phyloP scores from a whole-genome alignment of 768 basidiomycete genomes.

The Scleroderma bovista region DNA sequence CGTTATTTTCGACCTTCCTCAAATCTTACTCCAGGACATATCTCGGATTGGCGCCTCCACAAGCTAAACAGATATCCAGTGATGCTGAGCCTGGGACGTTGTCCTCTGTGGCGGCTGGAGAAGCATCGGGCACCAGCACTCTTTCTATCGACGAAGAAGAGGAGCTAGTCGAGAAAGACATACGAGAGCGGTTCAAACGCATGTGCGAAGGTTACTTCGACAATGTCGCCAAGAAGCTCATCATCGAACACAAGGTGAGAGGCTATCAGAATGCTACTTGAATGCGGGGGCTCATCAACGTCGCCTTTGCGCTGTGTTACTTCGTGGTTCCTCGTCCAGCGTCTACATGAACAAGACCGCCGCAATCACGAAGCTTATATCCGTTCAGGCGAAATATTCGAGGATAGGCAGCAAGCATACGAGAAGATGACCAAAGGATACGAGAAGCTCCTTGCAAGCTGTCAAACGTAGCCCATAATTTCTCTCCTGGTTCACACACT shows the following conservation, averaged over 20 bases:
- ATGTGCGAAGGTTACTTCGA: conserved; percentile 96
- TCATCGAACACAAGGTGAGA: conserved; percentile 84
- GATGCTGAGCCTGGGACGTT: conserved; percentile 53
- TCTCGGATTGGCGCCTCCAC: conserved; percentile 65
- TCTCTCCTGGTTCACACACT: conserved; percentile 2
- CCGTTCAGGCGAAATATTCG: conserved; percentile 97
- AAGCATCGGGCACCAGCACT: conserved; percentile 36
- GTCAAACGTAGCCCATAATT: conserved; percentile 64
- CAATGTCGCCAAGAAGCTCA: conserved; percentile 82
- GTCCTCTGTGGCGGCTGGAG: conserved; percentile 33
- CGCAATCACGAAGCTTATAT: conserved; percentile 99
- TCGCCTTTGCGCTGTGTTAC: not conserved
- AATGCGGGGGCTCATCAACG: not conserved
- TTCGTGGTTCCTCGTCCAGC: conserved; percentile 42
- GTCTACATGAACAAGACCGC: conserved; percentile 93
- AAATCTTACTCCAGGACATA: conserved; percentile 89
- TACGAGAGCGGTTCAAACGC: conserved; percentile 82
- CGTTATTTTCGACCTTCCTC: conserved; percentile 85
- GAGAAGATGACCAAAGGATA: conserved; percentile 98
- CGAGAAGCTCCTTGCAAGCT: conserved; percentile 84
- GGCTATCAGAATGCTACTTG: not conserved
- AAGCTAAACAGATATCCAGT: conserved; percentile 53
- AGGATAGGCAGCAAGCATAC: conserved; percentile 97
- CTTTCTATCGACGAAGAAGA: conserved; percentile 46
- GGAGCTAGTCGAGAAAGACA: conserved; percentile 80